These are phyloP conservation scores for Clonostachys solani DNA, from an alignment of 2,329 filamentous ascomycete species.

Conservation along the genomic window DNA sequence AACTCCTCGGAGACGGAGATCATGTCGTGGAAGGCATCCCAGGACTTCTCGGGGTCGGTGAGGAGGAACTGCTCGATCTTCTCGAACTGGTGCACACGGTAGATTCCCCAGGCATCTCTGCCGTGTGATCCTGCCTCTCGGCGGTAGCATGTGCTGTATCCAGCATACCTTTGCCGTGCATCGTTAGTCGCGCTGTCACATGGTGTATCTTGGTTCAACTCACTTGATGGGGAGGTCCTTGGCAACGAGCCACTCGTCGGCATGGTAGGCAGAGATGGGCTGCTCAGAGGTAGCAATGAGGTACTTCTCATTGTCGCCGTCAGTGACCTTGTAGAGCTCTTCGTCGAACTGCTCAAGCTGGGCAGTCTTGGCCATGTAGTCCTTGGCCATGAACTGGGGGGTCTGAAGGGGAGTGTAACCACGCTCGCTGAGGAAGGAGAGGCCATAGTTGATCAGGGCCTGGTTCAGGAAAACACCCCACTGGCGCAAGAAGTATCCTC, in stretches of 20 bases:
- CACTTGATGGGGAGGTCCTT: conserved; percentile 85
- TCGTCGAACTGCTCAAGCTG: conserved; percentile 97
- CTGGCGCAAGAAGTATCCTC: conserved; percentile 86
- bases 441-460: conserved; percentile 90
- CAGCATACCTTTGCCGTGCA: conserved; percentile 64
- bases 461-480: conserved; percentile 92
- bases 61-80: conserved; percentile 81
- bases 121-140: conserved; percentile 86
- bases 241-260: conserved; percentile 85
- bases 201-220: conserved; percentile 3
- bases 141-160: conserved; percentile 92
- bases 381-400: conserved; percentile 90
- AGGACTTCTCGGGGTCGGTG: conserved; percentile 84
- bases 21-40: conserved; percentile 93
- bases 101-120: conserved; percentile 95
- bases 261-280: conserved; percentile 87
- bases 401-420: conserved; percentile 82
- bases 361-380: conserved; percentile 96
- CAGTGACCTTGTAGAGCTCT: conserved; percentile 85
- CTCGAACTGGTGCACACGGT: conserved; percentile 97
- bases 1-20: conserved; percentile 89
- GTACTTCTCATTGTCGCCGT: conserved; percentile 86
- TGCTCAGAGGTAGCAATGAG: conserved; percentile 83
- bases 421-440: conserved; percentile 79
- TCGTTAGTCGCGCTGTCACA: neutral